Conservation (phyloP, 1,139 yeast genomes). For the Saccharomyces hybrid region DNA sequence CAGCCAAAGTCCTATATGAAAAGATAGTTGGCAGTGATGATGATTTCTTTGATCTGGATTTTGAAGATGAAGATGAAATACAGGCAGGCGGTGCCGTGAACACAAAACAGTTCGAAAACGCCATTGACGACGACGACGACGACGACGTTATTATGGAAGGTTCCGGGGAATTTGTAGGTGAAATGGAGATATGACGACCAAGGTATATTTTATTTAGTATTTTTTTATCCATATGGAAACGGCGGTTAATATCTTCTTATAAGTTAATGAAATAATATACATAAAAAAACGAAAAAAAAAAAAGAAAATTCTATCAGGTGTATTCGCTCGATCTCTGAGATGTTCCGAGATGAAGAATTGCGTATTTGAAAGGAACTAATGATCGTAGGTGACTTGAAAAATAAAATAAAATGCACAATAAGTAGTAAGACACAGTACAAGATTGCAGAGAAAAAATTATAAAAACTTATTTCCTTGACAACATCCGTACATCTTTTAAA, state of each 20-base stretch:
- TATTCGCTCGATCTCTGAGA: too few species aligned
- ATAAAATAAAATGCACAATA: too few species aligned
- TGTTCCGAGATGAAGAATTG: too few species aligned
- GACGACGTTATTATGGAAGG: conserved; percentile 28
- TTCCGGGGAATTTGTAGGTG: conserved; percentile 59
- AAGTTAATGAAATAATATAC: not conserved
- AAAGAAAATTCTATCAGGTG: not conserved
- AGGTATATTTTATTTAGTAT: conserved; percentile 6
- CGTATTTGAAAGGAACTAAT: too few species aligned
- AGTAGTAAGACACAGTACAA: too few species aligned
- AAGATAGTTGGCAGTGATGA: conserved; percentile 86
- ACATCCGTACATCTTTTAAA: not conserved
- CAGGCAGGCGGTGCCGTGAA: conserved; percentile 15
- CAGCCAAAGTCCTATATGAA: conserved; percentile 68
- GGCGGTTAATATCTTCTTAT: not conserved
- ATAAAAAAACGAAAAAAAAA: not conserved
- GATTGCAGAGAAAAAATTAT: too few species aligned
- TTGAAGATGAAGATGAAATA: conserved; percentile 81
- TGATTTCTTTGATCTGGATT: conserved; percentile 91
- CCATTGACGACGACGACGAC: conserved; percentile 27
- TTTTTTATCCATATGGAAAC: not conserved
- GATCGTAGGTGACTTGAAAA: not conserved
- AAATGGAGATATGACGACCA: conserved; percentile 50
- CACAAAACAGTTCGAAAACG: conserved; percentile 23
- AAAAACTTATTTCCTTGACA: not conserved